Evolutionary conservation across 257 asterid species (phyloP), one percentile per base, ranked within the genome.

Genomic region (Fraxinus quadrangulata): DNA sequence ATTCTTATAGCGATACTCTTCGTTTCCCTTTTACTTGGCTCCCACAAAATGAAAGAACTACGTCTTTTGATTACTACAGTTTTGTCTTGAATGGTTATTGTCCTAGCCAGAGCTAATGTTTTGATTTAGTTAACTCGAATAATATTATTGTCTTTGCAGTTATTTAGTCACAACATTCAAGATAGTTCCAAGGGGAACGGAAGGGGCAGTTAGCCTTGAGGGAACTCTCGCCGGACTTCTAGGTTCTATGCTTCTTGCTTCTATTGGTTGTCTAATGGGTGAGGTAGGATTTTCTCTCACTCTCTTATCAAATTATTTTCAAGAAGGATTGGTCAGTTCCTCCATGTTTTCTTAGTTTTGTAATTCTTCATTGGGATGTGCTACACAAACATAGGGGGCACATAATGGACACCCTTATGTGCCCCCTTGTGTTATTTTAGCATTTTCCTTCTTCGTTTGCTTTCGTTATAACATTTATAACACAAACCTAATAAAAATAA

Each of bases 131-230:
- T 75, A 24, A 16, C 34, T 69, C 61, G 9, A 66, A 56, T 70
- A 5, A 17, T 49, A 24, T 36, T 67, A 51, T 80, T 78, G 73
- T 23, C 42, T 39, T 70, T 82, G 76, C 84, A 95, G 98, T 69
- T 95, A 95, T 77, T 88, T 93, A 45, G 94, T 91, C 81, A 95
- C 99, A n/a, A 86, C 98, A 6, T 93, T 95, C 84, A 95, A 93
- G 91, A 88, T 86, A 78, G 99, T 95, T 34, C 98, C 99, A 1
- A 81, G 97, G 85, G 98, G 99, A 74, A 92, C 99, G 4, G 99
- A 95, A 89, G 99, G 99, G 77, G 99, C 99, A 13, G 90, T 95
- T 73, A 95, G 98, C 80, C 75, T 89, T 68, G 99, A 95, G 86
- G 99, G 99, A 82, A 93, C 99, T 77, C 65, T 91, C 16, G 92